These are phyloP conservation scores for Boletus sp. DNA, from an alignment of 768 basidiomycete genomes.

Conservation along the genomic window DNA sequence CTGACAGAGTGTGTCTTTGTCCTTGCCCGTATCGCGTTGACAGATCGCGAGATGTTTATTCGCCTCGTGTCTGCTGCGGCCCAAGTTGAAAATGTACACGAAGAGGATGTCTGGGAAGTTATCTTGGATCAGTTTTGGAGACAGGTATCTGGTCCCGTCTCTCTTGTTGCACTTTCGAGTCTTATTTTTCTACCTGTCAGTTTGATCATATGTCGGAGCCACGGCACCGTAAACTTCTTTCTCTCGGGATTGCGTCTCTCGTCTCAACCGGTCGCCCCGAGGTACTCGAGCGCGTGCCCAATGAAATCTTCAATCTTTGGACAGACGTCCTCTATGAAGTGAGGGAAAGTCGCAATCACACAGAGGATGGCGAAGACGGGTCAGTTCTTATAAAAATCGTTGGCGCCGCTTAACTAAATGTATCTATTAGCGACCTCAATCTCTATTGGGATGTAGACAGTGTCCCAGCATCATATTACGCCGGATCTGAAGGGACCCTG, in stretches of 20 bases:
- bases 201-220: slow-evolving; percentile 91
- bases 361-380: slow-evolving; percentile 37
- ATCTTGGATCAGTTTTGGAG: slow-evolving; percentile 82
- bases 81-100: slow-evolving; percentile 40
- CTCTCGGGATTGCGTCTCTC: slow-evolving; percentile 76
- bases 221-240: slow-evolving; percentile 75
- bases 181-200: slow-evolving; percentile 37
- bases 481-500: slow-evolving; percentile 62
- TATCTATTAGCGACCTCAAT: slow-evolving; percentile 35
- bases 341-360: slow-evolving; percentile 56
- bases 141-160: slow-evolving; percentile 47
- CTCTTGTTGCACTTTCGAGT: not conserved
- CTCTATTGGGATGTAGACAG: slow-evolving; percentile 70
- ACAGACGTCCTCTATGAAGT: slow-evolving; percentile 85
- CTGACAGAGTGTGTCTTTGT: slow-evolving; percentile 71
- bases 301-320: slow-evolving; percentile 85
- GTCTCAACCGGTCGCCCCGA: slow-evolving; percentile 72
- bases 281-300: slow-evolving; percentile 65
- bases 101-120: slow-evolving; percentile 57
- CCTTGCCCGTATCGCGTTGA: slow-evolving; percentile 68
- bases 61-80: slow-evolving; percentile 68
- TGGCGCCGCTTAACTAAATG: not conserved
- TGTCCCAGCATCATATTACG: slow-evolving; percentile 56
- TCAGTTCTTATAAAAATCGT: slow-evolving; percentile 9
- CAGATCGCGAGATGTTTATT: slow-evolving; percentile 63